Base-by-base conservation (phyloP, 768 basidiomycete genomes). In the Termitomyces sp. region DNA sequence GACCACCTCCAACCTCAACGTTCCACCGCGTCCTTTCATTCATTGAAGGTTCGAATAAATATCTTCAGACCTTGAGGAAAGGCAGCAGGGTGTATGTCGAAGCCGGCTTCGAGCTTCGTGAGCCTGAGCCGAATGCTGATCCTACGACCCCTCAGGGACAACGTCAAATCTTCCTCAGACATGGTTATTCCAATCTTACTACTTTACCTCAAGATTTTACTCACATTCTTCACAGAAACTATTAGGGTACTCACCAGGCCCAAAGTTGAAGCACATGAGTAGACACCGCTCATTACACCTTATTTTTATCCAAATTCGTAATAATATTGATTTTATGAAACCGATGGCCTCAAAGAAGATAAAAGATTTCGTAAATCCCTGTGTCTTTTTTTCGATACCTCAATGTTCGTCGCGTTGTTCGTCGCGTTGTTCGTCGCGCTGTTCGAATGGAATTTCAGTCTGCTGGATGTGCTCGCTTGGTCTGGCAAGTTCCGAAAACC, bases 21-120 rank as follows among this genome's bases (percentile, higher is more conserved):
- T 95, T 87, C 84, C 93, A 95, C 67, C 76, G 84, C 47, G 65
- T 95, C 50, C 66, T 93, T 50, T 93, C 87, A 27, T 94, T 94
- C 77, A 74, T 75, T n/a, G 78, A 84, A 8, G 4, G 46, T 42
- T 65, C 83, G n/a, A 87, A 86, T 63, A 83, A 76, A 59, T 91
- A 81, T 66, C 81, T 95, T 37, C 77, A 75, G 59, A 83, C 73
- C 45, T 69, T 95, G 42, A 80, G 72, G 65, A 90, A 89, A 63
- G 93, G 93, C 6, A 74, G 81, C 51, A 84, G 76, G 58, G 92
- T 95, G 18, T 93, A 85, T 61, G 91, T 91, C 37, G 93, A 95
- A 70, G 86, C 91, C 31, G 78, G 76, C 63, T 93, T 81, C 61
- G 91, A 93, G 70, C 70, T 93, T 24, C 82, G 86, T 41, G 89